Percentiles rank a stretch among this genome's conserved stretches.
These are phyloP conservation scores for Lipomyces chichibuensis DNA, from an alignment of 805 yeast species.

Conservation along the genomic window DNA sequence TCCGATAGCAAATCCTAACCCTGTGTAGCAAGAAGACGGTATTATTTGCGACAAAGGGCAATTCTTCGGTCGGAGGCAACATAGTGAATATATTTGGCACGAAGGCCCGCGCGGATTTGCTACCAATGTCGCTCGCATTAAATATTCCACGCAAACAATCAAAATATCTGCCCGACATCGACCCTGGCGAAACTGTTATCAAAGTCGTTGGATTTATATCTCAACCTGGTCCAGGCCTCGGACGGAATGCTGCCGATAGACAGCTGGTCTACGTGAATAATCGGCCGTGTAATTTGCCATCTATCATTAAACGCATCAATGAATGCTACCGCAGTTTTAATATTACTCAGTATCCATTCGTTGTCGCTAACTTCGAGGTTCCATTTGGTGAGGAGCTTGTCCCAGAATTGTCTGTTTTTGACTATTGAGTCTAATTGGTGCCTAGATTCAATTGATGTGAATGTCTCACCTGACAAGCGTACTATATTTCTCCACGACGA, in stretches of 20 bases:
- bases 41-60: constrained; percentile 63
- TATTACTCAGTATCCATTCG: constrained; percentile 70
- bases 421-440: neutral
- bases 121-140: constrained; percentile 50
- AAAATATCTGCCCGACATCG: constrained; percentile 20
- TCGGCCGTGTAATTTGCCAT: constrained; percentile 69
- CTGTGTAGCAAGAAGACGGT: constrained; percentile 54
- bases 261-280: constrained; percentile 75
- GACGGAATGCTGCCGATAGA: constrained; percentile 70
- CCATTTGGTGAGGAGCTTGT: constrained; percentile 15
- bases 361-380: constrained; percentile 62
- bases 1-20: constrained; percentile 22
- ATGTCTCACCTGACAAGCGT: constrained; percentile 90
- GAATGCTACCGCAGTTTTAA: constrained; percentile 76
- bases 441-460: constrained; percentile 59
- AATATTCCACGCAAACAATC: constrained; percentile 12
- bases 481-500: constrained; percentile 72
- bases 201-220: constrained; percentile 68
- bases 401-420: neutral
- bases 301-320: constrained; percentile 61
- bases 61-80: constrained; percentile 54
- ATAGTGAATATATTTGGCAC: constrained; percentile 73
- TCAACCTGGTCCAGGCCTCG: constrained; percentile 75
- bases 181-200: constrained; percentile 36
- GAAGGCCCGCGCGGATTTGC: constrained; percentile 60